A percentile compares a stretch with the other conserved stretches of the same genome.
These are phyloP conservation scores for Pneumocystis carinii DNA, from an alignment of 1,139 yeast genomes.

Conservation along the genomic window DNA sequence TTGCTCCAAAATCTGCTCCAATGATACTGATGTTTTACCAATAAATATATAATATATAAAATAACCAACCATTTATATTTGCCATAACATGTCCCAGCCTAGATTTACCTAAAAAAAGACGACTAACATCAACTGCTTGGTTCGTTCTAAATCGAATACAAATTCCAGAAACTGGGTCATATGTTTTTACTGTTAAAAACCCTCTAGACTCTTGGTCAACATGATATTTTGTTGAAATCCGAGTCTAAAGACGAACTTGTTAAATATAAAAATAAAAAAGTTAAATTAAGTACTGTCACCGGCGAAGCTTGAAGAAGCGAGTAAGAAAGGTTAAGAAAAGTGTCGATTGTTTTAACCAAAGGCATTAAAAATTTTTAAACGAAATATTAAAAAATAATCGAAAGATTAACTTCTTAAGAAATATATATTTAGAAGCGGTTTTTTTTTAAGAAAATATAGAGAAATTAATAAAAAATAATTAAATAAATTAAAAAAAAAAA, in stretches of 20 bases:
- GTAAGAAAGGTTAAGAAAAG: not conserved
- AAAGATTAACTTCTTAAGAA: too few species aligned
- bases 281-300: not conserved
- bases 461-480: too few species aligned
- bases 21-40: not conserved
- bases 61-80: not conserved
- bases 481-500: too few species aligned
- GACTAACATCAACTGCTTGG: constrained; percentile 1
- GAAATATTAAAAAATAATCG: too few species aligned
- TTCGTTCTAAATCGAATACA: constrained; percentile 3
- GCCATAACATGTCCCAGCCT: not conserved
- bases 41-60: not conserved
- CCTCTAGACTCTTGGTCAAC: not conserved
- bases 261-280: too few species aligned
- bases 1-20: not conserved
- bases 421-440: too few species aligned
- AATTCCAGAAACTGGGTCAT: constrained; percentile 1
- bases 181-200: not conserved
- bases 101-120: not conserved
- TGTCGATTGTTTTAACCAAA: not conserved
- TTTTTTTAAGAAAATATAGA: too few species aligned
- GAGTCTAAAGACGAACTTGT: not conserved
- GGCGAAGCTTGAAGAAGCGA: not conserved
- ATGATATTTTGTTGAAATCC: not conserved
- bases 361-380: too few species aligned